phyloP scores from a whole-genome alignment of 2,329 filamentous ascomycete species.

The Diaporthe humulicola region DNA sequence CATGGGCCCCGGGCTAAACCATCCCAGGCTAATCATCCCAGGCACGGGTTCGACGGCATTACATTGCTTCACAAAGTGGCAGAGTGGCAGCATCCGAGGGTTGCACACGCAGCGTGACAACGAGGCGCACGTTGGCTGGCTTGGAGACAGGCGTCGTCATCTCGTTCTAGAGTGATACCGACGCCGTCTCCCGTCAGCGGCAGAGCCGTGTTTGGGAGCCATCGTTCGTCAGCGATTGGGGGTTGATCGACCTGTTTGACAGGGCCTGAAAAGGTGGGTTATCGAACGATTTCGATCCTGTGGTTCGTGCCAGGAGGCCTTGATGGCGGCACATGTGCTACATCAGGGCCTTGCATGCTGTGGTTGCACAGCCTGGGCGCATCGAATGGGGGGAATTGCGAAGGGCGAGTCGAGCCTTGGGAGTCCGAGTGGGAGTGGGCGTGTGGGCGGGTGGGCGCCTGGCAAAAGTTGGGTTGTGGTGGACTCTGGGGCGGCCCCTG shows the following conservation, averaged over 20 bases:
- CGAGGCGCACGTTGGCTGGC: not conserved
- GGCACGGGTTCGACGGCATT: slow-evolving; percentile 2
- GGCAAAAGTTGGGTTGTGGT: slow-evolving; percentile 17
- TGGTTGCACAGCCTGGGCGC: slow-evolving; percentile 19
- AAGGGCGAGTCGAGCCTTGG: slow-evolving; percentile 16
- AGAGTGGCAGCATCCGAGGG: slow-evolving; percentile 15
- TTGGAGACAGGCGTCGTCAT: slow-evolving; percentile 13
- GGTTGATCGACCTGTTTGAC: slow-evolving; percentile 44
- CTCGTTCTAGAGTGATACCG: slow-evolving; percentile 27
- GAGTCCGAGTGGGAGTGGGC: not conserved
- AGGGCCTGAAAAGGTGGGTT: slow-evolving; percentile 47
- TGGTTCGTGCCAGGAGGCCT: slow-evolving; percentile 28
- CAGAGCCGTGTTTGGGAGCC: slow-evolving; percentile 34
- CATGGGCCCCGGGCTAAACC: too few relatives aligned
- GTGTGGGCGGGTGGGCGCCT: not conserved
- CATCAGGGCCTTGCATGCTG: slow-evolving; percentile 14
- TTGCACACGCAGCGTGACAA: slow-evolving; percentile 9
- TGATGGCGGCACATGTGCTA: slow-evolving; percentile 15
- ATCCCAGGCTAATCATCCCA: not conserved
- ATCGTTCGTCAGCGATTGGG: slow-evolving; percentile 41
- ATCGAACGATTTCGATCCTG: slow-evolving; percentile 50
- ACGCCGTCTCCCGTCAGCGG: slow-evolving; percentile 27
- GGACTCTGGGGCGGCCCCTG: slow-evolving; percentile 12
- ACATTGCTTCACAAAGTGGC: slow-evolving; percentile 11
- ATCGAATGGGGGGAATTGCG: not conserved